A percentile compares a stretch with the other conserved stretches of the same genome.
These are phyloP conservation scores for Aspergillus campestris DNA, from an alignment of 495 filamentous ascomycete genomes.

Conservation along the genomic window DNA sequence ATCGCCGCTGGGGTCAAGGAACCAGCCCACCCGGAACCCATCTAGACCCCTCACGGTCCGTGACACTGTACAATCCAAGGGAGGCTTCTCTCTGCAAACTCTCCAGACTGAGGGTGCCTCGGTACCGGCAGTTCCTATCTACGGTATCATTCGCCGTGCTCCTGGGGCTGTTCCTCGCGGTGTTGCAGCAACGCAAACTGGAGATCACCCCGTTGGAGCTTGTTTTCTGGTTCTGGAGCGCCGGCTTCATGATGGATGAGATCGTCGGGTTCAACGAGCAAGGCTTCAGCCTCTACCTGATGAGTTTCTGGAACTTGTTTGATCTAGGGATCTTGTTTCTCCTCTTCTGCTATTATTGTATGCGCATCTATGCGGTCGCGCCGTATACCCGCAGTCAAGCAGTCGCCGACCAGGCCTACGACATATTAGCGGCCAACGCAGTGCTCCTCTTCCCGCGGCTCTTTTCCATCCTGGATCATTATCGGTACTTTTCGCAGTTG, in stretches of 20 bases:
- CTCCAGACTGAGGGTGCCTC: slow-evolving; percentile 77
- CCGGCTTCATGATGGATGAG: slow-evolving; percentile 95
- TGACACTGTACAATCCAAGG: slow-evolving; percentile 80
- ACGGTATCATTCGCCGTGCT: slow-evolving; percentile 76
- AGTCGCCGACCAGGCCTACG: slow-evolving; percentile 74
- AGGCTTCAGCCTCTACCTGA: slow-evolving; percentile 87
- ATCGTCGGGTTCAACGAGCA: slow-evolving; percentile 88
- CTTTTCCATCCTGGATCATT: slow-evolving; percentile 87
- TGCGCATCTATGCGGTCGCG: slow-evolving; percentile 78
- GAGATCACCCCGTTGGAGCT: slow-evolving; percentile 75
- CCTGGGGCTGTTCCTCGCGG: slow-evolving; percentile 73
- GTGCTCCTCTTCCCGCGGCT: slow-evolving; percentile 83
- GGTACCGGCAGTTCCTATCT: slow-evolving; percentile 81
- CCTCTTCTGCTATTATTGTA: slow-evolving; percentile 76
- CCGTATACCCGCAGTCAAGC: slow-evolving; percentile 54
- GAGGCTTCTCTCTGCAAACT: slow-evolving; percentile 87
- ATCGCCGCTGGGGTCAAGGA: neutral
- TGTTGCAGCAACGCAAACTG: slow-evolving; percentile 58
- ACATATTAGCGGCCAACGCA: slow-evolving; percentile 81
- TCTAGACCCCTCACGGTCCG: slow-evolving; percentile 51
- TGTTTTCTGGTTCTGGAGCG: slow-evolving; percentile 94
- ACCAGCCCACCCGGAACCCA: neutral
- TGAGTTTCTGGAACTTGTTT: slow-evolving; percentile 96
- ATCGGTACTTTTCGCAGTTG: slow-evolving; percentile 88
- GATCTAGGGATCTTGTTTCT: slow-evolving; percentile 83